Conservation (phyloP, 371 early-diverging fungal species). For the Conidiobolus coronatus region DNA sequence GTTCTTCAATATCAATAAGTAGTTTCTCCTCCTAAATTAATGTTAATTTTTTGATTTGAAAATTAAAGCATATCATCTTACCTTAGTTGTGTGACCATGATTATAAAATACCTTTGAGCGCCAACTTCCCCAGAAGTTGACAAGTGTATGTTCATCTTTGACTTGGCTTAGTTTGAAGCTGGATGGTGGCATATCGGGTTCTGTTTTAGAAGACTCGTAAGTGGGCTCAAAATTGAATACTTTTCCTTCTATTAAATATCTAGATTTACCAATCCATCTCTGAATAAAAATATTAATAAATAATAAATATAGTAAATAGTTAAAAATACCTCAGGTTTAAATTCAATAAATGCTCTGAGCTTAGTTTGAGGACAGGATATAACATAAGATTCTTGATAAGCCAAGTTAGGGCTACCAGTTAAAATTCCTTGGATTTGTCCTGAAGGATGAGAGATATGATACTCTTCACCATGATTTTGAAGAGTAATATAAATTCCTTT, state of each 20-base stretch:
- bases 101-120: slow-evolving; percentile 17
- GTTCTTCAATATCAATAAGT: slow-evolving; percentile 22
- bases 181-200: slow-evolving; percentile 12
- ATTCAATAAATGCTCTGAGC: slow-evolving; percentile 19
- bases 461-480: slow-evolving; percentile 19
- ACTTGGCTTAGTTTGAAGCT: slow-evolving; percentile 15
- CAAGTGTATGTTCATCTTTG: slow-evolving; percentile 18
- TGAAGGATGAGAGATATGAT: slow-evolving; percentile 17
- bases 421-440: slow-evolving; percentile 23
- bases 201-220: slow-evolving; percentile 5
- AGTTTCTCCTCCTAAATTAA: slow-evolving; percentile 7
- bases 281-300: background rate
- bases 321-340: slow-evolving; percentile 19
- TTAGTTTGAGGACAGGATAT: slow-evolving; percentile 19
- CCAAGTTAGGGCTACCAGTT: slow-evolving; percentile 15
- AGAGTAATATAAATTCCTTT: slow-evolving; percentile 26
- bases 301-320: background rate
- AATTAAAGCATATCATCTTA: slow-evolving; percentile 7
- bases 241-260: slow-evolving; percentile 18
- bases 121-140: slow-evolving; percentile 31
- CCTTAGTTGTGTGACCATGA: slow-evolving; percentile 4
- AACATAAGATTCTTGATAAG: slow-evolving; percentile 12
- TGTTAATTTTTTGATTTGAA: background rate
- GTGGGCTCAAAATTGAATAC: slow-evolving; percentile 24
- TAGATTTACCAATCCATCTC: slow-evolving; percentile 23